phyloP scores from a whole-genome alignment of 2,329 filamentous ascomycete species.

The Fusarium coicis region DNA sequence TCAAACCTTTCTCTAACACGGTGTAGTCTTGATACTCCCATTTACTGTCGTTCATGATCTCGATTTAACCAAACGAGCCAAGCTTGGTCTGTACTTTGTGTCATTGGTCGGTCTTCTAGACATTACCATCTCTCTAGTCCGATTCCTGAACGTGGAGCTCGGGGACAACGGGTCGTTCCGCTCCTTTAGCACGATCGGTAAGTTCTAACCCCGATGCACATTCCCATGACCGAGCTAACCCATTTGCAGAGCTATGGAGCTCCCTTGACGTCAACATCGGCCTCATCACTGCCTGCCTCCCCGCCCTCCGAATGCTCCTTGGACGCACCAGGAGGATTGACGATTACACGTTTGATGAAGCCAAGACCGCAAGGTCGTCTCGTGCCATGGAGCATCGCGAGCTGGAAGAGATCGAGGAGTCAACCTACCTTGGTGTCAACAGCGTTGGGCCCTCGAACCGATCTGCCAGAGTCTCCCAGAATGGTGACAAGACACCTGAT shows the following conservation, averaged over 20 bases:
- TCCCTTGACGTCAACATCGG: conserved; percentile 32
- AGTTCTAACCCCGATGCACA: not conserved
- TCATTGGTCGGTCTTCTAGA: conserved; percentile 29
- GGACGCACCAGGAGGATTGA: conserved; percentile 6
- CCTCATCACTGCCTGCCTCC: conserved; percentile 30
- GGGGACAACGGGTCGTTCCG: conserved; percentile 15
- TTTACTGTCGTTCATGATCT: conserved; percentile 25
- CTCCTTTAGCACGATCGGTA: conserved; percentile 7
- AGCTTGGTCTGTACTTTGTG: conserved; percentile 16
- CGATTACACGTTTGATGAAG: conserved; percentile 17
- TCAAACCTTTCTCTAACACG: not conserved
- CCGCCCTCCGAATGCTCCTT: conserved; percentile 19
- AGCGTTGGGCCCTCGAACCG: conserved; percentile 8
- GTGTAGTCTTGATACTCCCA: conserved; percentile 15
- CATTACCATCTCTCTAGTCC: conserved; percentile 24
- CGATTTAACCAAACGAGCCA: conserved; percentile 12
- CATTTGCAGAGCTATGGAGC: conserved; percentile 28
- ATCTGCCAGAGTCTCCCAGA: not conserved
- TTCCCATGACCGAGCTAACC: not conserved
- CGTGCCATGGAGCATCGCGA: conserved; percentile 15
- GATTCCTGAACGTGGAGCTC: conserved; percentile 29
- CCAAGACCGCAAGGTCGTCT: conserved; percentile 21
- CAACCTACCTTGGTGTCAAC: conserved; percentile 15
- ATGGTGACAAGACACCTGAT: not conserved
- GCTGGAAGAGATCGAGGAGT: conserved; percentile 22